A percentile compares a stretch with the other conserved stretches of the same genome.
Conservation (phyloP, 495 filamentous ascomycete genomes). For the Penicillium parvum region DNA sequence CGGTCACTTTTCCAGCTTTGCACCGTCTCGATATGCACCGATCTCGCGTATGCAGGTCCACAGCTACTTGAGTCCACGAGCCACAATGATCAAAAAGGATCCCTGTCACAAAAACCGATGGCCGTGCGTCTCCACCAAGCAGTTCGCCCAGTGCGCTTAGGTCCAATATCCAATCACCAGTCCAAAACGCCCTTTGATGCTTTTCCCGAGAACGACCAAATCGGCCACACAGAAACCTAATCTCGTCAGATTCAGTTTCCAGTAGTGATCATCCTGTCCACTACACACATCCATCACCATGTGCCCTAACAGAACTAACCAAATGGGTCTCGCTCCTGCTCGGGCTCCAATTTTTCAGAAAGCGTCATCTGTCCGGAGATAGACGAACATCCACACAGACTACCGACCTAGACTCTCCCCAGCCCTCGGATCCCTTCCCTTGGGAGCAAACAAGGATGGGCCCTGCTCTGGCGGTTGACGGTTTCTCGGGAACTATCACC, state of each 20-base stretch:
- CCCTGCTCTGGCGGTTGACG: constrained; percentile 17
- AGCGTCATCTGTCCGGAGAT: too few species aligned
- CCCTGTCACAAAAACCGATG: background rate
- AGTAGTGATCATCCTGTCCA: too few species aligned
- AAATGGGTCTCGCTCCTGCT: too few species aligned
- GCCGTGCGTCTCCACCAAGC: constrained; percentile 5
- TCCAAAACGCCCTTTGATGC: background rate
- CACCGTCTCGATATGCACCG: background rate
- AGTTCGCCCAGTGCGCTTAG: constrained; percentile 6
- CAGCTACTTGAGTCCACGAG: too few species aligned
- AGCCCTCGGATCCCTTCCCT: constrained; percentile 3
- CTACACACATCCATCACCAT: too few species aligned
- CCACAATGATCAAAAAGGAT: background rate
- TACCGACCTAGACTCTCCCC: background rate
- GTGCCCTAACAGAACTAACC: too few species aligned
- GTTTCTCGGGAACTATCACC: constrained; percentile 25
- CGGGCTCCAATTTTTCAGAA: too few species aligned
- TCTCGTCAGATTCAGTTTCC: too few species aligned
- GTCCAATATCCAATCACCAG: constrained; percentile 23
- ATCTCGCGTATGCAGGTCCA: background rate
- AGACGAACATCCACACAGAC: too few species aligned
- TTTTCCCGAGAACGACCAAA: constrained; percentile 6
- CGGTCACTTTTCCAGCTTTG: background rate
- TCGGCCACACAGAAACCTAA: constrained; percentile 23
- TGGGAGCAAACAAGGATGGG: constrained; percentile 8